Base-by-base conservation (phyloP, 2,329 filamentous ascomycete species). In the Volutella citrinella region DNA sequence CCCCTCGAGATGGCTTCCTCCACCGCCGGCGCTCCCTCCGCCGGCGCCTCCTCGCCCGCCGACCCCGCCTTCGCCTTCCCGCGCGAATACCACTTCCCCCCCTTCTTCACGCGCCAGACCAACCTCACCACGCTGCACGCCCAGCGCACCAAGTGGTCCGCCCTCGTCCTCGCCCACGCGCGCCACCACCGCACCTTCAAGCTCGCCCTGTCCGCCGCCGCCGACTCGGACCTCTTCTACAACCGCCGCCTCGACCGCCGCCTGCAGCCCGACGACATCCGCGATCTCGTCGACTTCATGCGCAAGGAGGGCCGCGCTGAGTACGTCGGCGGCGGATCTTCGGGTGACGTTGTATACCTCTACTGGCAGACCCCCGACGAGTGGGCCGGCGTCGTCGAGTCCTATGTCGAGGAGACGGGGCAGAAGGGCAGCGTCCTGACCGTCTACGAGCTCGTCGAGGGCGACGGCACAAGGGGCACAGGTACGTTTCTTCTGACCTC, bases 401-500 rank as follows among this genome's bases (percentile, higher is more conserved):
- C 70, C 26, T 97, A 88, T 81, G 84, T 89, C 27, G 90, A 97
- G 19, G 79, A 80, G 42, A 95, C 89, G 41, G 93, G 80, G 5
- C 90, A 96, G 70, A 91, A 85, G 69, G 87, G 87, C 16, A 80
- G 76, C 10, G 91, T 98, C 36, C 63, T 98, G 56, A 98, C 93
- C 36, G 70, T 98, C 16, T 97, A 96, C 62, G 93, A 98, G 67
- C 67, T 98, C 52, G 75, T 80, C 3, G 81, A 96, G 61, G 87
- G 91, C n/a, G 91, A 97, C 55, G 83, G 74, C 19, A 88, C 86
- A 3, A 63, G 70, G 38, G 80, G 77, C 3, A 78, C 82, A 48
- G 81, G 82, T 84, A 57, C 49, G 70, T 64, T 41, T 25, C 6
- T 25, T 6, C 9, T 16, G 12, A 24, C 19, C 20, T 13, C 15